Base-by-base conservation (phyloP, 1,284 basidiomycete genomes). In the Paramarasmius palmivorus region DNA sequence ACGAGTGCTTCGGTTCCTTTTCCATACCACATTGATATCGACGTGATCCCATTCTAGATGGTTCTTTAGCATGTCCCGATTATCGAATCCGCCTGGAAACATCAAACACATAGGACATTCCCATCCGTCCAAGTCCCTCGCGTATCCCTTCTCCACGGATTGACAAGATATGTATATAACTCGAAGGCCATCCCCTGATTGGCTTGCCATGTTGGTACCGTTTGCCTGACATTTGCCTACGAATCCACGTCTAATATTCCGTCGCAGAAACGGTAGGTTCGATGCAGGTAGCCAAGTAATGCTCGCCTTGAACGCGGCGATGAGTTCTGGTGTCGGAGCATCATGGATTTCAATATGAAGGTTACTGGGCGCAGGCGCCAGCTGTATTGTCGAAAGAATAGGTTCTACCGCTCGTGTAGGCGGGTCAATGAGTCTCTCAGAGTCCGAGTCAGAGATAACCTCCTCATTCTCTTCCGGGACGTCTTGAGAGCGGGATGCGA, bases 31-130 rank as follows among this genome's bases (percentile, higher is more conserved):
- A 37, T 67, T 61, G 19, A 82, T 69, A 19, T 76, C 75, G 0
- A 61, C 32, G 61, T 90, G 88, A 62, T 84, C 80, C 69, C 75
- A 77, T 4, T 65, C 57, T 12, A 90, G 57, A 63, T 90, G 88
- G 23, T 66, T 73, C 29, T 68, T 64, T 1, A 90, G 67, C 71
- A 83, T 77, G 17, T 69, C 73, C 22, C 68, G 70, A 12, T 76
- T 82, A 4, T 62, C 54, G 47, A 90, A 81, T 0, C 55, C 59
- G 5, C 73, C 73, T 46, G 83, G 74, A 3, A 85, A 60, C 42
- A 75, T 70, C 12, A 12, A 32, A 62, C 88, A 90, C 15, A 90
- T 56, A 0, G 88, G 87, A 61, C 88, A 90, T 32, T 65, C 52
- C 79, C 83, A 86, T 2, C 42, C 29, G 38, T 46, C 22, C 19